Percentiles rank a stretch among this genome's conserved stretches.
phyloP scores from a whole-genome alignment of 768 basidiomycete species.

The Terana coerulea region DNA sequence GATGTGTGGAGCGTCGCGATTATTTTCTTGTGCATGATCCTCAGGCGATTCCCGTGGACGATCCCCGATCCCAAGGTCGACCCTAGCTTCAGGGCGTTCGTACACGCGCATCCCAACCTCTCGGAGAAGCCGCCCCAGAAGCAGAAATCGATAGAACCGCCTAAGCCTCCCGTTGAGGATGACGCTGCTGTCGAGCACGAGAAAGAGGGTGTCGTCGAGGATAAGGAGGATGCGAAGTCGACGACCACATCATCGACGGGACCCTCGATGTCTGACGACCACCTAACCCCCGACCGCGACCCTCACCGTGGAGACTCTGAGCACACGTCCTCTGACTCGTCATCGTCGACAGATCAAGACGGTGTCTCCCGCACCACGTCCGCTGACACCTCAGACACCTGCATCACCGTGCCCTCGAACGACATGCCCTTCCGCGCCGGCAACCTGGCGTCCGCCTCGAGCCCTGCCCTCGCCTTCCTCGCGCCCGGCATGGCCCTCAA shows the following conservation, averaged over 20 bases:
- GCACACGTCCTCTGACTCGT: conserved; percentile 17
- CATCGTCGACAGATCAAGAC: conserved; percentile 13
- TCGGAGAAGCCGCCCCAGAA: conserved; percentile 31
- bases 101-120: conserved; percentile 90
- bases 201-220: background rate
- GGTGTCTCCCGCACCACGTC: conserved; percentile 8
- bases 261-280: conserved; percentile 16
- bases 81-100: conserved; percentile 86
- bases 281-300: conserved; percentile 6
- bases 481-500: conserved; percentile 11
- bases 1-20: conserved; percentile 99
- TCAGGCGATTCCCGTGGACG: conserved; percentile 98
- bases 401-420: conserved; percentile 5
- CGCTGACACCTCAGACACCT: conserved; percentile 8
- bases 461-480: conserved; percentile 30
- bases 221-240: conserved; percentile 11
- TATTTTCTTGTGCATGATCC: conserved; percentile 99
- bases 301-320: conserved; percentile 5
- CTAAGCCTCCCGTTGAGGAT: conserved; percentile 4
- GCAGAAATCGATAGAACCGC: conserved; percentile 10
- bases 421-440: conserved; percentile 1
- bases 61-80: conserved; percentile 95
- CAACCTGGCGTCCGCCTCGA: conserved; percentile 18
- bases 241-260: conserved; percentile 10
- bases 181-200: conserved; percentile 7